Percentiles rank a stretch among this genome's conserved stretches.
Evolutionary conservation across 371 early-diverging fungal species (phyloP).

Genomic region (Mucor lusitanicus): DNA sequence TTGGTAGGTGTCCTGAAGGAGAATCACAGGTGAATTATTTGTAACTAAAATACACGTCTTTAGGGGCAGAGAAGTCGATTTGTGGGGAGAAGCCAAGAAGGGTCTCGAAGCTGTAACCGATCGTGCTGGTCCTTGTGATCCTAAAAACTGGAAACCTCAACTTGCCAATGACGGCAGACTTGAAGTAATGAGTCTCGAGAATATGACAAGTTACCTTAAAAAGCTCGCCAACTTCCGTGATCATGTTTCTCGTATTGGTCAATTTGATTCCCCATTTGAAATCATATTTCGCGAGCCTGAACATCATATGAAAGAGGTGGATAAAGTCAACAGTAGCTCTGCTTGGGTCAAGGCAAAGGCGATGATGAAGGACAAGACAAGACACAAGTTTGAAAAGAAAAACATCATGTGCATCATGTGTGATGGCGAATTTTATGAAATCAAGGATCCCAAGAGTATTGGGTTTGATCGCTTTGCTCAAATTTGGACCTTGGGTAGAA

Average conservation of each 20-base stretch:
- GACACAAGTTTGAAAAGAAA: slow-evolving; percentile 28
- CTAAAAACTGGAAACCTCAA: slow-evolving; percentile 35
- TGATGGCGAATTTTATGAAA: slow-evolving; percentile 67
- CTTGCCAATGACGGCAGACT: slow-evolving; percentile 42
- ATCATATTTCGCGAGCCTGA: slow-evolving; percentile 34
- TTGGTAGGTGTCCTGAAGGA: slow-evolving; percentile 22
- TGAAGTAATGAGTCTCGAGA: slow-evolving; percentile 44
- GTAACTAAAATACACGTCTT: not conserved
- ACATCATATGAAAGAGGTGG: slow-evolving; percentile 5
- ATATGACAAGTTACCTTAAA: slow-evolving; percentile 43
- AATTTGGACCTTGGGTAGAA: slow-evolving; percentile 59
- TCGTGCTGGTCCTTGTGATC: slow-evolving; percentile 33
- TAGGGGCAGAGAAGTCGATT: slow-evolving; percentile 45
- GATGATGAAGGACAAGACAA: slow-evolving; percentile 3
- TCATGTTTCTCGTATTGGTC: slow-evolving; percentile 45
- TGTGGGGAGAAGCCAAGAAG: slow-evolving; percentile 42
- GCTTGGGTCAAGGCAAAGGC: slow-evolving; percentile 17
- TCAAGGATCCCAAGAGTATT: slow-evolving; percentile 55
- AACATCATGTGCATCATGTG: slow-evolving; percentile 62
- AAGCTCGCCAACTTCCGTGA: slow-evolving; percentile 44
- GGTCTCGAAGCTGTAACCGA: slow-evolving; percentile 34
- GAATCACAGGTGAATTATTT: not conserved
- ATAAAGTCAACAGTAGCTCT: not conserved
- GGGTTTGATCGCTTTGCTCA: slow-evolving; percentile 53
- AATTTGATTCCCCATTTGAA: slow-evolving; percentile 30